Conservation (phyloP, 2,329 filamentous ascomycete genomes). For the Aspergillus oerlinghausenensis region DNA sequence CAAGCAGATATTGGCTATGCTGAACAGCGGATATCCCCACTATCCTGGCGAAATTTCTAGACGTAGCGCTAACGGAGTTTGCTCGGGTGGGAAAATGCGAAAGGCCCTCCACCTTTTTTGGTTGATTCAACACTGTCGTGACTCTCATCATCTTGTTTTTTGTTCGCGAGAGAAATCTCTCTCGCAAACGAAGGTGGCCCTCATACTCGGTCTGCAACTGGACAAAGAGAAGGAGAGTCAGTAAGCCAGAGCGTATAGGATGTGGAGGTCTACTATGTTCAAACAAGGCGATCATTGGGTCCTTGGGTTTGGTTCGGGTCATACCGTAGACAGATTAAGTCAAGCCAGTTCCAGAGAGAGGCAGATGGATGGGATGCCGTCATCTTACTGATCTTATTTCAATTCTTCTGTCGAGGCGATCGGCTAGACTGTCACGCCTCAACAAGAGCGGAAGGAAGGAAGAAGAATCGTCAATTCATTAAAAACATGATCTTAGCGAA, state of each 20-base stretch:
- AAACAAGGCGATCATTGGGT: background rate
- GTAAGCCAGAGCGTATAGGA: background rate
- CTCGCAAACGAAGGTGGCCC: background rate
- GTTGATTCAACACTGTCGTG: background rate
- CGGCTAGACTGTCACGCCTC: too few species aligned
- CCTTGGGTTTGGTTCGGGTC: background rate
- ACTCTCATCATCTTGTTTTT: background rate
- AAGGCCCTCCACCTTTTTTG: background rate
- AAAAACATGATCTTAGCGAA: background rate
- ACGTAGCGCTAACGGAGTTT: conserved; percentile 20
- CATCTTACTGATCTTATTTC: background rate
- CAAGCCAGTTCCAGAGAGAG: background rate
- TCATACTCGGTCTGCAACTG: background rate
- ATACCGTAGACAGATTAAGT: background rate
- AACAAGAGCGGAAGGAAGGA: background rate
- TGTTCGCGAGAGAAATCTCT: background rate
- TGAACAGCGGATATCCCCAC: conserved; percentile 3
- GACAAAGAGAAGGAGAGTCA: background rate
- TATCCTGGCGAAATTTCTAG: conserved; percentile 23
- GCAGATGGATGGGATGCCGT: background rate
- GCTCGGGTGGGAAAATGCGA: conserved; percentile 8
- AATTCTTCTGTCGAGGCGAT: background rate
- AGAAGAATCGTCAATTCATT: background rate
- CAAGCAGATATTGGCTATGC: background rate
- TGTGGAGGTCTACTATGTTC: background rate